Percentiles rank a stretch among this genome's conserved stretches.
phyloP scores from a whole-genome alignment of 139 green algal genomes.

The Chlorella sp. region DNA sequence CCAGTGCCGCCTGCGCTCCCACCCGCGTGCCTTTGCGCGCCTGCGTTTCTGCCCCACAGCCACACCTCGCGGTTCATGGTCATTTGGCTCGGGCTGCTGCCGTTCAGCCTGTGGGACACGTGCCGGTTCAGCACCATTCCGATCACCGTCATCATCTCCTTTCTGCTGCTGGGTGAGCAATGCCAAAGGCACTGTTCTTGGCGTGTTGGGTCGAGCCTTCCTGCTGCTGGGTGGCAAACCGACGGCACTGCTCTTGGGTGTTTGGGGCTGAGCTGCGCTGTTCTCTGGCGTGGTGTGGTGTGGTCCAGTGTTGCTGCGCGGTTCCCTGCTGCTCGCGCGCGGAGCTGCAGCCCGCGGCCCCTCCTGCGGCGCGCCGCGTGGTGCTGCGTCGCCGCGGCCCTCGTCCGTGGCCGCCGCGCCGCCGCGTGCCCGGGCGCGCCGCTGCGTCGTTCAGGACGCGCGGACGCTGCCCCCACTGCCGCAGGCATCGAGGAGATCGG shows the following conservation, averaged over 20 bases:
- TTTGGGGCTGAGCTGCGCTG: constrained; percentile 13
- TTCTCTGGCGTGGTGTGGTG: constrained; percentile 30
- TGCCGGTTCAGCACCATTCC: constrained; percentile 47
- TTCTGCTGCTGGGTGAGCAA: constrained; percentile 69
- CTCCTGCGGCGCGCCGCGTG: too few species aligned
- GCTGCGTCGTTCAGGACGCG: too few species aligned
- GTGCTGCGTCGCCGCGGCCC: too few species aligned
- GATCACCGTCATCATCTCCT: constrained; percentile 46
- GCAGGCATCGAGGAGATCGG: constrained; percentile 48
- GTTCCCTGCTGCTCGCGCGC: too few species aligned
- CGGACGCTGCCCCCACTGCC: too few species aligned
- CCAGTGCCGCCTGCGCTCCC: neutral
- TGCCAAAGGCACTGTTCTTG: too few species aligned
- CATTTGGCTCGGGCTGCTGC: constrained; percentile 80
- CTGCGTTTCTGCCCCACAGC: neutral
- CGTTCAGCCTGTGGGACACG: constrained; percentile 66
- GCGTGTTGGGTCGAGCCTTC: too few species aligned
- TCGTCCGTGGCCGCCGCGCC: too few species aligned
- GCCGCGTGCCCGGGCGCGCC: too few species aligned
- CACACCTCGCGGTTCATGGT: constrained; percentile 70
- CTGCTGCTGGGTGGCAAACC: too few species aligned
- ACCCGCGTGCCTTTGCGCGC: neutral
- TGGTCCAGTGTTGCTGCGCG: too few species aligned
- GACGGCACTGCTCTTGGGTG: constrained; percentile 21
- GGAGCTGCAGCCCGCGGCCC: too few species aligned